Conservation (phyloP, 352 stramenopile species). For the Thraustotheca clavata region DNA sequence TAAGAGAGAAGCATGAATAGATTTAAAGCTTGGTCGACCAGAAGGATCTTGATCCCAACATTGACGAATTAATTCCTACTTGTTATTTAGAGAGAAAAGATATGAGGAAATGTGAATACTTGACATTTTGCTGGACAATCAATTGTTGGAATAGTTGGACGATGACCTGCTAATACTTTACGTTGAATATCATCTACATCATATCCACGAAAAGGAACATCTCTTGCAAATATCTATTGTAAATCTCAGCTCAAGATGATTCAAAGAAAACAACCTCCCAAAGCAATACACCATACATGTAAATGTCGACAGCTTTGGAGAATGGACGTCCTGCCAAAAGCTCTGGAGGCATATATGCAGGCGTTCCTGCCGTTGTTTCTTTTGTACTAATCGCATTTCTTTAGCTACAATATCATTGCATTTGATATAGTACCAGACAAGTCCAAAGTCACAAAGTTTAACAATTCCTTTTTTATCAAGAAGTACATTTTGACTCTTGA, state of each 20-base stretch:
- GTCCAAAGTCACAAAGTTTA: conserved; percentile 91
- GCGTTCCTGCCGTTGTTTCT: conserved; percentile 75
- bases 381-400: conserved; percentile 44
- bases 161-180: conserved; percentile 59
- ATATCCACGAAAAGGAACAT: conserved; percentile 68
- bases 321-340: conserved; percentile 74
- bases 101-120: conserved; percentile 18
- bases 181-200: conserved; percentile 62
- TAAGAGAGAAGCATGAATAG: conserved; percentile 40
- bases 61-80: conserved; percentile 22
- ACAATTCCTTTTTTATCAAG: conserved; percentile 50
- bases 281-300: conserved; percentile 88
- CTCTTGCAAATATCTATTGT: conserved; percentile 60
- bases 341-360: conserved; percentile 84
- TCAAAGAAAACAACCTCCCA: conserved; percentile 53
- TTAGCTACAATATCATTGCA: not conserved
- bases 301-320: conserved; percentile 87
- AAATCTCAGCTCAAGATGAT: not conserved
- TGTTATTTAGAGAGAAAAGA: not conserved
- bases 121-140: conserved; percentile 55
- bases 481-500: conserved; percentile 88
- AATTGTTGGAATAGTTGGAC: conserved; percentile 63
- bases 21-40: conserved; percentile 24
- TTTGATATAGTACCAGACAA: conserved; percentile 37
- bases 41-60: conserved; percentile 24